Conservation (phyloP, 2,329 filamentous ascomycete genomes). For the Elsinoe arachidis region DNA sequence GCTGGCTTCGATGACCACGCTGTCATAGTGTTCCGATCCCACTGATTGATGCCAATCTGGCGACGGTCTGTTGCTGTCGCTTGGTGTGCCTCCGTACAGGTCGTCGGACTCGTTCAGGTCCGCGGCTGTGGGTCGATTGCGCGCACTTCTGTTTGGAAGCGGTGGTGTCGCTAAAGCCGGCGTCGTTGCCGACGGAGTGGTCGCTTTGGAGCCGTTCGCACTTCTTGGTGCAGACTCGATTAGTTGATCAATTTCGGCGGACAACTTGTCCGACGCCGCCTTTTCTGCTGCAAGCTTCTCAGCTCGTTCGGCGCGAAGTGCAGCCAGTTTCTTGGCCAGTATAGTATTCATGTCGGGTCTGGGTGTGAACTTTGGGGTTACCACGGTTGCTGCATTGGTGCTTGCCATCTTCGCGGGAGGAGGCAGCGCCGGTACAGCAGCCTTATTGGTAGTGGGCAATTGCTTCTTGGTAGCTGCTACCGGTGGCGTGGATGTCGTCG, state of each 20-base stretch:
- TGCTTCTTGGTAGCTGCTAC: not conserved
- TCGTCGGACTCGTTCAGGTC: constrained; percentile 4
- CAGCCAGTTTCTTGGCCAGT: constrained; percentile 2
- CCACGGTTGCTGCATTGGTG: not conserved
- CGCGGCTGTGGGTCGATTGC: not conserved
- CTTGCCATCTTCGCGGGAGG: not conserved
- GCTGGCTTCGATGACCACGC: constrained; percentile 76
- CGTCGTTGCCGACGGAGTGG: not conserved
- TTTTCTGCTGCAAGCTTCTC: not conserved
- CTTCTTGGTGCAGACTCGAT: not conserved
- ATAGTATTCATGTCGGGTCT: constrained; percentile 1
- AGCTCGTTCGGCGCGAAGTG: not conserved
- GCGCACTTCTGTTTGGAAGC: not conserved
- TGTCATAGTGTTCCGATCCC: constrained; percentile 36
- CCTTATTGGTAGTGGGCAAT: not conserved
- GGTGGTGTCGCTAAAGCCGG: not conserved
- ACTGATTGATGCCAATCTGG: not conserved
- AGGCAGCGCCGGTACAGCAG: not conserved
- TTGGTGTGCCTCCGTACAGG: not conserved
- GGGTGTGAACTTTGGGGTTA: not conserved
- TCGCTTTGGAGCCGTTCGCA: not conserved
- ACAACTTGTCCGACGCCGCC: not conserved
- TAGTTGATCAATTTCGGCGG: not conserved
- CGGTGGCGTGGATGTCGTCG: not conserved
- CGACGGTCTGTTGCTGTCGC: not conserved